These are phyloP conservation scores for Starmerella sirachaensis DNA, from an alignment of 805 yeast species.

Conservation along the genomic window DNA sequence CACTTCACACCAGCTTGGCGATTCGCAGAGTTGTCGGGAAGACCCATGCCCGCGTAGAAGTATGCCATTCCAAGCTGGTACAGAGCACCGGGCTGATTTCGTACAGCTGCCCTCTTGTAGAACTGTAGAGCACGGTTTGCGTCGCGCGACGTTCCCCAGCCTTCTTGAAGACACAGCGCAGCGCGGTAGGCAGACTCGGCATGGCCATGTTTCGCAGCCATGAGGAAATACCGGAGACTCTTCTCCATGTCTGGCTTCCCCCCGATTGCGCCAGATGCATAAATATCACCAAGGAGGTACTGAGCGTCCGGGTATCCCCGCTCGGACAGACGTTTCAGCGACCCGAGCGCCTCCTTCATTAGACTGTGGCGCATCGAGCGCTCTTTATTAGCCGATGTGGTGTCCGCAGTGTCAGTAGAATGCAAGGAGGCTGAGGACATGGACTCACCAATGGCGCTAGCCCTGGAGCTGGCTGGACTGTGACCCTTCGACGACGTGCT, in stretches of 20 bases:
- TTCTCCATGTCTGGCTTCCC: conserved; percentile 70
- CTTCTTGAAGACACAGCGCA: conserved; percentile 84
- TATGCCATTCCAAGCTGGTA: conserved; percentile 80
- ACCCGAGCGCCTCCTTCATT: conserved; percentile 63
- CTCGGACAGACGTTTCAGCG: conserved; percentile 59
- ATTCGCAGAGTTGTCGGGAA: conserved; percentile 49
- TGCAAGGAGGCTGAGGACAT: background rate
- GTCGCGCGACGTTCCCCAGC: conserved; percentile 83
- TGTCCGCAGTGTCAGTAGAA: background rate
- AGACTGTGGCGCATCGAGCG: conserved; percentile 32
- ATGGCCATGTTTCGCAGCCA: conserved; percentile 91
- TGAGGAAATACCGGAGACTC: conserved; percentile 63
- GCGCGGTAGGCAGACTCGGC: conserved; percentile 85
- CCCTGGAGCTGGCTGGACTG: background rate
- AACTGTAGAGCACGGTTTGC: conserved; percentile 75
- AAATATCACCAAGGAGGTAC: conserved; percentile 81
- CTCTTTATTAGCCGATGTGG: background rate
- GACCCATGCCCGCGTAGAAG: conserved; percentile 74
- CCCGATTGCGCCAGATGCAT: conserved; percentile 61
- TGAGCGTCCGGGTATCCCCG: conserved; percentile 85
- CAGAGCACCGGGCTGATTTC: conserved; percentile 96
- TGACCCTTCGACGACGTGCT: background rate
- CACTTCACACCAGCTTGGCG: conserved; percentile 85
- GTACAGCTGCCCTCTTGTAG: conserved; percentile 73
- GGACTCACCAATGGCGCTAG: background rate